Conservation (phyloP, 1,284 basidiomycete genomes). For the Testicularia cyperi region DNA sequence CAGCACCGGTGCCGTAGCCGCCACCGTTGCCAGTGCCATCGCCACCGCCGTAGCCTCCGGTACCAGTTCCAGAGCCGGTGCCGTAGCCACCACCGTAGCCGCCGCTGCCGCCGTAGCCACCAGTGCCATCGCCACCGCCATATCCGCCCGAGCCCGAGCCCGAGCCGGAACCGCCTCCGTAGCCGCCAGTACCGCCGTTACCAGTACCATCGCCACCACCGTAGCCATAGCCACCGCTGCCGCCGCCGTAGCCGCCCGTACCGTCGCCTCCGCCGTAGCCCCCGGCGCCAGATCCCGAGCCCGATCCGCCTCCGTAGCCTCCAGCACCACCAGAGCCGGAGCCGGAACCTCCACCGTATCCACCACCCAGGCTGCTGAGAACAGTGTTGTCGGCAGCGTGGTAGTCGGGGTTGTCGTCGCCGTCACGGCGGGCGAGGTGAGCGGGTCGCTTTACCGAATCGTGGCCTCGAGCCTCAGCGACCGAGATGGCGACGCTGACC, state of each 20-base stretch:
- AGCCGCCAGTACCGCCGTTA: background rate
- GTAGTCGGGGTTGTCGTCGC: too few relatives aligned
- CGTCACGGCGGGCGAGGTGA: slow-evolving; percentile 20
- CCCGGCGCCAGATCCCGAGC: background rate
- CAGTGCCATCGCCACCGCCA: background rate
- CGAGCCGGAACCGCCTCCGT: background rate
- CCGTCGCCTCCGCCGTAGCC: background rate
- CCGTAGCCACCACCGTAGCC: slow-evolving; percentile 9
- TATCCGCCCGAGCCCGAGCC: background rate
- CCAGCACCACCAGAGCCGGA: background rate
- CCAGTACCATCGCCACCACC: background rate
- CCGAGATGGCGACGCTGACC: slow-evolving; percentile 35
- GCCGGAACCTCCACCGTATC: too few relatives aligned
- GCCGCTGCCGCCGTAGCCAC: background rate
- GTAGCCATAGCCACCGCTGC: background rate
- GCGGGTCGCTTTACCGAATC: slow-evolving; percentile 23
- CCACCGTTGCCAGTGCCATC: background rate
- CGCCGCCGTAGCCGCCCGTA: background rate
- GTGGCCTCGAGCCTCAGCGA: slow-evolving; percentile 21
- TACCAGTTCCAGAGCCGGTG: background rate
- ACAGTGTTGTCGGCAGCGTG: too few relatives aligned
- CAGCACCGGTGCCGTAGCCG: background rate
- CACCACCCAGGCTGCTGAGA: too few relatives aligned
- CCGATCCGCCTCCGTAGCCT: background rate
- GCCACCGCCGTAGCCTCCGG: background rate